These are phyloP conservation scores for Xylariaceae sp. DNA, from an alignment of 2,329 filamentous ascomycete species.

Conservation along the genomic window DNA sequence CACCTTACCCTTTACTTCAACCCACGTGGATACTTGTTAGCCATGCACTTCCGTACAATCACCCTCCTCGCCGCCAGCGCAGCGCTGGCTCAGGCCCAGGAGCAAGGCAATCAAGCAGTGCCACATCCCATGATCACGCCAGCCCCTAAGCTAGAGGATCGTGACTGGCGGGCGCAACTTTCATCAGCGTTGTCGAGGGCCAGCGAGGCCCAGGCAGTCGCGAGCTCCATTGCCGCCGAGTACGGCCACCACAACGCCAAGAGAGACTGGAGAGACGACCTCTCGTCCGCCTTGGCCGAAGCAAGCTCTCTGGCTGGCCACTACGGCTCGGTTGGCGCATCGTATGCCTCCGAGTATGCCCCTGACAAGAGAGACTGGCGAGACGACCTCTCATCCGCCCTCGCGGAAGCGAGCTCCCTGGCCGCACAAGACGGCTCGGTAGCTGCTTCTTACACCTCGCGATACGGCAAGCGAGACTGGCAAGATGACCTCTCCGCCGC, in stretches of 20 bases:
- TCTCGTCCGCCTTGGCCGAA: conserved; percentile 17
- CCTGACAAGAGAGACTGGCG: conserved; percentile 24
- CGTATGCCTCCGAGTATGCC: not conserved
- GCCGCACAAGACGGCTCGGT: not conserved
- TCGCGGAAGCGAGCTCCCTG: conserved; percentile 14
- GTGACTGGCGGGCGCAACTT: conserved; percentile 19
- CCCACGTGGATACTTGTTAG: no score
- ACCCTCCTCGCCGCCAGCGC: conserved; percentile 29
- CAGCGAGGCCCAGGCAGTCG: conserved; percentile 18
- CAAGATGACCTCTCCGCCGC: no score
- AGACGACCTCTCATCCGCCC: conserved; percentile 1
- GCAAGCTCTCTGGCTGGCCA: no score
- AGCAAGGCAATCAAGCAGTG: conserved; percentile 15
- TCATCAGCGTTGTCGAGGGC: conserved; percentile 13
- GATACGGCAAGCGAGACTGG: conserved; percentile 19
- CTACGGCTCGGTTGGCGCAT: conserved; percentile 15
- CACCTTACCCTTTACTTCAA: not conserved
- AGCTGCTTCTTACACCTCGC: conserved; percentile 11
- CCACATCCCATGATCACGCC: conserved; percentile 32
- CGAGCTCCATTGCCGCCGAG: conserved; percentile 24
- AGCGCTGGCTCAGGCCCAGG: conserved; percentile 24
- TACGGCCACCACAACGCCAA: no score
- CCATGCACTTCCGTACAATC: conserved; percentile 31
- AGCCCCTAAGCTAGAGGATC: conserved; percentile 25
- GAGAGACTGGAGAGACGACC: not conserved